Base-by-base conservation (phyloP, 805 yeast species). In the Metschnikowia vanudenii region DNA sequence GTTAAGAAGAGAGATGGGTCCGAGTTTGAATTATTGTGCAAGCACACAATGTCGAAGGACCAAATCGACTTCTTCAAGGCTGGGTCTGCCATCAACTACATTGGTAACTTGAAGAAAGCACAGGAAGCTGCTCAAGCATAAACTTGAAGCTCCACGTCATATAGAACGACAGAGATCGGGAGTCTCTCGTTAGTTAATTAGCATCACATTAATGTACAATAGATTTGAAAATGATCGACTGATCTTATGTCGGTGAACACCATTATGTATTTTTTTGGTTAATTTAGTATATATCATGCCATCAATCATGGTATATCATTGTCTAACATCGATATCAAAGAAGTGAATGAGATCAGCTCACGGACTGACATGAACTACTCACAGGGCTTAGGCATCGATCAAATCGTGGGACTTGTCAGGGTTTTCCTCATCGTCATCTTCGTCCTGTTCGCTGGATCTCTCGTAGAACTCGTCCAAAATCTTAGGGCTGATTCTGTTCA, bases 401-500 rank as follows among this genome's bases (percentile, higher is more conserved):
- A 71, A 67, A 53, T 71, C 74, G 47, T 67, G 69, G 32, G 73
- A 65, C 56, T 67, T 65, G 59, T 68, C 69, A 16, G 61, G 64
- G 55, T 65, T 64, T 45, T 64, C 70, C 31, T 63, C 71, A 12
- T 65, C 69, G 28, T 64, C 79, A 35, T 76, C 83, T 33, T 76
- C 81, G 39, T 79, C 85, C 55, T 76, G 82, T 50, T 79, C 82
- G 65, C 89, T 82, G 41, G 84, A 83, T 72, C 97, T 82, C 62
- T 92, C 98, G 73, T 94, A 94, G 73, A 92, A 94, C 73, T 92
- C 98, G 57, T 83, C 84, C 65, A 94, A 76, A 60, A 94, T 89
- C 83, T 94, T 94, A 68, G 98, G 98, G 50, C 97, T 90, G 64
- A 94, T 89, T 83, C 99, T 90, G 79, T 94, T 94, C 65, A 94